phyloP scores from a whole-genome alignment of 2,329 filamentous ascomycete species.

The Penicillium sp. region DNA sequence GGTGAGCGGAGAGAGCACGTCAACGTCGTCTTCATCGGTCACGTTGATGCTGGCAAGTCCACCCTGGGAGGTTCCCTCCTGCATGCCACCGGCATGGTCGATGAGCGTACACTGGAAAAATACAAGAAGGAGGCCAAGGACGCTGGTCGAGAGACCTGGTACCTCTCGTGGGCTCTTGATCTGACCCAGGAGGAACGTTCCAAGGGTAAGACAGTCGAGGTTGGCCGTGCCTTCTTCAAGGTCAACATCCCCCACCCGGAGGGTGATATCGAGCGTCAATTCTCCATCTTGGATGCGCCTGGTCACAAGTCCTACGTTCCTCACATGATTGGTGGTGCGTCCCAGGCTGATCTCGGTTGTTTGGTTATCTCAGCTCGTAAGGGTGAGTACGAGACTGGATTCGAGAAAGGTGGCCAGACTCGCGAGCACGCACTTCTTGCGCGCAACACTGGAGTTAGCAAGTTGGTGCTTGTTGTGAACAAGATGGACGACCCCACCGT shows the following conservation, averaged over 20 bases:
- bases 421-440: conserved; percentile 96
- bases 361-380: conserved; percentile 95
- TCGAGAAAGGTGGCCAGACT: conserved; percentile 94
- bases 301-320: conserved; percentile 98
- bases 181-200: conserved; percentile 92
- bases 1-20: conserved; percentile 77
- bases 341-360: conserved; percentile 89
- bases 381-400: conserved; percentile 98
- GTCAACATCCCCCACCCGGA: conserved; percentile 50
- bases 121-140: conserved; percentile 97
- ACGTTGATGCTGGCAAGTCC: conserved; percentile 98
- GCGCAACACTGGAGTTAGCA: conserved; percentile 97
- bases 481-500: conserved; percentile 99
- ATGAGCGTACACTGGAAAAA: conserved; percentile 96
- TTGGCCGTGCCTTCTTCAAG: conserved; percentile 93
- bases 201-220: conserved; percentile 98
- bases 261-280: conserved; percentile 73
- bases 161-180: conserved; percentile 97
- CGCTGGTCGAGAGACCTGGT: conserved; percentile 95
- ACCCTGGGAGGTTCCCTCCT: conserved; percentile 92
- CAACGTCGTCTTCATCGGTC: conserved; percentile 96
- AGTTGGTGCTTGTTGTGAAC: conserved; percentile 91
- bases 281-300: conserved; percentile 94
- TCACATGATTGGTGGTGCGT: conserved; percentile 95
- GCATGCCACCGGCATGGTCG: conserved; percentile 97